Percentiles rank a stretch among this genome's conserved stretches.
These are phyloP conservation scores for Lagenidium giganteum DNA, from an alignment of 352 stramenopile genomes.

Conservation along the genomic window DNA sequence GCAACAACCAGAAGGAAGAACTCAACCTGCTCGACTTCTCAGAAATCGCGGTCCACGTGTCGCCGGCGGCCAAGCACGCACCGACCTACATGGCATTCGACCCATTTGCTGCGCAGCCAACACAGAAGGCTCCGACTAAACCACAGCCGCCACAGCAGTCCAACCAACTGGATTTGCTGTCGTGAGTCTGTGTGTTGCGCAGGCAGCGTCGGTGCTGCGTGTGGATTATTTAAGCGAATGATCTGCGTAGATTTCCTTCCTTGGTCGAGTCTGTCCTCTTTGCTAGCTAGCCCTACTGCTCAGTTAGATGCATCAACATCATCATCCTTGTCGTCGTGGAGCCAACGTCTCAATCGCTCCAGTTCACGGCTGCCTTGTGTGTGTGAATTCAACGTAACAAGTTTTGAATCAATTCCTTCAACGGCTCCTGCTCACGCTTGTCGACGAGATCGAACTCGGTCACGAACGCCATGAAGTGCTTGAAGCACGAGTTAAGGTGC, in stretches of 20 bases:
- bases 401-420: conserved; percentile 94
- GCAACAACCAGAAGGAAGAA: conserved; percentile 16
- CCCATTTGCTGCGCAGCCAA: conserved; percentile 22
- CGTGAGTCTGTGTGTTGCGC: conserved; percentile 22
- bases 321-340: not conserved
- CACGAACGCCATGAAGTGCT: conserved; percentile 98
- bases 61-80: conserved; percentile 18
- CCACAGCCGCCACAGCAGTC: conserved; percentile 12
- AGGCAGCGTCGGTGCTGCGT: no score
- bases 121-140: conserved; percentile 16
- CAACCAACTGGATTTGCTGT: conserved; percentile 34
- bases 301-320: not conserved
- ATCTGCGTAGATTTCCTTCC: no score
- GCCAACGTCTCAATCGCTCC: not conserved
- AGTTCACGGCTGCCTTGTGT: no score
- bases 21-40: conserved; percentile 66
- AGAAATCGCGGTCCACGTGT: conserved; percentile 47
- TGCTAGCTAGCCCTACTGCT: no score
- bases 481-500: conserved; percentile 98
- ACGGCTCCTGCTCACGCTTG: conserved; percentile 91
- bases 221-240: no score
- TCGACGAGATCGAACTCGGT: conserved; percentile 92
- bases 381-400: conserved; percentile 30
- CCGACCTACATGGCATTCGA: conserved; percentile 27
- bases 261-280: no score